Evolutionary conservation across 78 protist genomes (phyloP).

Genomic region (Dictyostelium citrinum): DNA sequence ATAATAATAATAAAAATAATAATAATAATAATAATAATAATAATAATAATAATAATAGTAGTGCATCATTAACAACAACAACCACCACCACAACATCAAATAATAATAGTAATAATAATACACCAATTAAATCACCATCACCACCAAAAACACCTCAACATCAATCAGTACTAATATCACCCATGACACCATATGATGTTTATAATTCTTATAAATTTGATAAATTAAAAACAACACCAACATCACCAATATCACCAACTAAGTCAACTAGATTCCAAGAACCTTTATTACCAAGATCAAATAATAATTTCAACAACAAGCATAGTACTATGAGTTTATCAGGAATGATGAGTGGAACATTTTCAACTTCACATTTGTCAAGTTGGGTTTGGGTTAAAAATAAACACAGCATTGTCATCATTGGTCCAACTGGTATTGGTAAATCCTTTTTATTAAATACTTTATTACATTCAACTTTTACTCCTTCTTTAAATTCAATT

Average conservation of each 20-base stretch:
- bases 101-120: not conserved
- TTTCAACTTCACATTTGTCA: not conserved
- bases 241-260: not conserved
- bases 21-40: not conserved
- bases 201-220: not conserved
- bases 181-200: not conserved
- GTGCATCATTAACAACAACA: not conserved
- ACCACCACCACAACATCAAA: not conserved
- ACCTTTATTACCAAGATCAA: not conserved
- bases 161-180: not conserved
- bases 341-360: not conserved
- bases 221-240: not conserved
- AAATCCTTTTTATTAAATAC: conserved; percentile 59
- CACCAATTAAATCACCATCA: conserved; percentile 6
- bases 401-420: conserved; percentile 36
- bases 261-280: not conserved
- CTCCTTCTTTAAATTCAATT: not conserved
- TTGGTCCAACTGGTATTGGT: conserved; percentile 62
- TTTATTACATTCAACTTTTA: conserved; percentile 32
- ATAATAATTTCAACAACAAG: not conserved
- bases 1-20: not conserved
- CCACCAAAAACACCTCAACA: conserved; percentile 9
- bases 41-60: not conserved
- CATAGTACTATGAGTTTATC: not conserved
- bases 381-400: conserved; percentile 75